These are phyloP conservation scores for Sugiyamaella chiloensis DNA, from an alignment of 805 yeast species.

Conservation along the genomic window DNA sequence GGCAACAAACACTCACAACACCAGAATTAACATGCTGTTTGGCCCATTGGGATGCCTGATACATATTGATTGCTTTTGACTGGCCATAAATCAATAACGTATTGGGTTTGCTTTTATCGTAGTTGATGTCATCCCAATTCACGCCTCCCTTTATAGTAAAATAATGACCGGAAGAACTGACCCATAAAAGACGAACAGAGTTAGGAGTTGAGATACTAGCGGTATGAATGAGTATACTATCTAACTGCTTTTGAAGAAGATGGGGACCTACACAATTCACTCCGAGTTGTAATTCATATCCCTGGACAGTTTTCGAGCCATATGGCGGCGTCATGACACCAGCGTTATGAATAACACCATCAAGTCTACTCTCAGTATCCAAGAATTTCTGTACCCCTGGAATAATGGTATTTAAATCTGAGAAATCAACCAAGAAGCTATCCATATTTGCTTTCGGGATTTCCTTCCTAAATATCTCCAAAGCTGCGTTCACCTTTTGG, in stretches of 20 bases:
- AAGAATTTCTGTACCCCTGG: conserved; percentile 36
- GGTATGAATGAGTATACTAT: conserved; percentile 38
- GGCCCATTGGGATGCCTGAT: conserved; percentile 39
- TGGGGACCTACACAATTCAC: conserved; percentile 47
- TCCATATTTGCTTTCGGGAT: conserved; percentile 23
- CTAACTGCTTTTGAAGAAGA: conserved; percentile 40
- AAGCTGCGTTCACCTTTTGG: conserved; percentile 34
- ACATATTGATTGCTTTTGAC: conserved; percentile 42
- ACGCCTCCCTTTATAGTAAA: conserved; percentile 35
- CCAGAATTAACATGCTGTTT: conserved; percentile 33
- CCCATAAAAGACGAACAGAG: conserved; percentile 32
- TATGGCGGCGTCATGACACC: conserved; percentile 44
- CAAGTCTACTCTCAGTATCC: conserved; percentile 29
- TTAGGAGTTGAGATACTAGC: conserved; percentile 28
- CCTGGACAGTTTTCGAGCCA: conserved; percentile 39
- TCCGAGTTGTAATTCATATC: conserved; percentile 47
- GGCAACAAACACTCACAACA: conserved; percentile 37
- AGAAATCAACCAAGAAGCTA: conserved; percentile 23
- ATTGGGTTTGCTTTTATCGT: conserved; percentile 8
- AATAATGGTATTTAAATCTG: conserved; percentile 43
- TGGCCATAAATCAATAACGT: conserved; percentile 38
- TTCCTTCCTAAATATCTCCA: conserved; percentile 29
- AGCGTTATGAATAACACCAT: conserved; percentile 44
- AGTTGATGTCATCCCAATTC: conserved; percentile 35
- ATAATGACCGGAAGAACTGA: conserved; percentile 40